Base-by-base conservation (phyloP, 2,329 filamentous ascomycete species). In the Phaeomoniella chlamydospora region DNA sequence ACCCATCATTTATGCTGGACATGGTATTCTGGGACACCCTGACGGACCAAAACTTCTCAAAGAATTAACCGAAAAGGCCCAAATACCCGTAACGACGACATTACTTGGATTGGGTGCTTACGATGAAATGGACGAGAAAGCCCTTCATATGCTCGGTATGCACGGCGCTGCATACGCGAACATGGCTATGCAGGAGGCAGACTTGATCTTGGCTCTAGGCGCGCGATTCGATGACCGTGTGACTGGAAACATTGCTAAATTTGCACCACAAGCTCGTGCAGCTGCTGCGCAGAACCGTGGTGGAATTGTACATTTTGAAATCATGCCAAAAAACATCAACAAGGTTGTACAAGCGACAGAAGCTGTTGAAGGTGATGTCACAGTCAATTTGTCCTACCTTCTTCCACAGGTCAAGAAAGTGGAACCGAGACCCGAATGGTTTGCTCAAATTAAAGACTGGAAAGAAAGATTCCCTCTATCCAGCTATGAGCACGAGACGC, bases 241-340 rank as follows among this genome's bases (percentile, higher is more conserved):
- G 37, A 94, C 86, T 10, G 65, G 73, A 17, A 81, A 70, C 55
- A 69, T 94, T 36, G 59, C 74, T 49, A 92, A 88, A 56, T 98
- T 96, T 46, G 90, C 87, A 0, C 90, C 90, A 3, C 74, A 74
- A 36, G 90, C 90, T 31, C 90, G 82, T 62, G 74, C 76, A 11
- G 90, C 90, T 1, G 88, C 85, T 3, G 68, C 72, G 9, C 83
- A 94, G 63, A 77, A 77, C 37, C 81, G 86, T 43, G 90, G 90
- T 49, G 90, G 90, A 52, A 96, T 98, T 50, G 74, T 96, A 12
- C 88, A 98, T 61, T 96, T 96, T 52, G 88, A 96, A 57, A 88
- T 98, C 51, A 81, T 96, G 80, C 88, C 90, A 49, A 98, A 98
- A 77, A 96, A 98, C 68, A 96, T 96, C 65, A 96, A 96, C 76